These are phyloP conservation scores for Myxozyma kluyveri DNA, from an alignment of 805 yeast species.

Conservation along the genomic window DNA sequence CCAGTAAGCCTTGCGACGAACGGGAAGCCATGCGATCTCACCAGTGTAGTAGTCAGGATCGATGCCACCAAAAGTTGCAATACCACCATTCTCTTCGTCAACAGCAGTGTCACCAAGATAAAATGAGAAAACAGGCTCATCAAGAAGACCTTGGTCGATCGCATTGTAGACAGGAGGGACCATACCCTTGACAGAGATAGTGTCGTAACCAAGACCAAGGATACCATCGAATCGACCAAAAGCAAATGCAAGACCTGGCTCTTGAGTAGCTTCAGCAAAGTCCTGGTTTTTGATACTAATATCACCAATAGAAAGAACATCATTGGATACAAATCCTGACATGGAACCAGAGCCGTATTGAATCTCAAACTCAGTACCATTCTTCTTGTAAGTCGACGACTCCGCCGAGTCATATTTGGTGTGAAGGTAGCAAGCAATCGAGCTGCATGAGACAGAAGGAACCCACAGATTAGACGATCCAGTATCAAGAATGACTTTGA, in stretches of 20 bases:
- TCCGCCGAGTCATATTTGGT: conserved; percentile 77
- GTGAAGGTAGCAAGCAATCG: conserved; percentile 93
- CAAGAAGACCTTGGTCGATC: conserved; percentile 72
- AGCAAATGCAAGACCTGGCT: conserved; percentile 97
- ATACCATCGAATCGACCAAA: conserved; percentile 98
- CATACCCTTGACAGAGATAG: conserved; percentile 81
- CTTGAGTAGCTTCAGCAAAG: conserved; percentile 94
- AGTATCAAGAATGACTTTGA: conserved; percentile 92
- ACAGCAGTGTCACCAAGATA: conserved; percentile 74
- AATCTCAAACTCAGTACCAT: conserved; percentile 82
- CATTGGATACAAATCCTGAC: conserved; percentile 89
- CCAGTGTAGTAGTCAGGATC: conserved; percentile 75
- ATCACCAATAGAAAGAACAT: conserved; percentile 74
- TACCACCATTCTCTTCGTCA: conserved; percentile 67
- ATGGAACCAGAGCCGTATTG: conserved; percentile 92
- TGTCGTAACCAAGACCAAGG: conserved; percentile 86
- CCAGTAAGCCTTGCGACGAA: conserved; percentile 99
- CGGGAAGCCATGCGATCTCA: conserved; percentile 90
- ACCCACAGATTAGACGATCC: conserved; percentile 98
- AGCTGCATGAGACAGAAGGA: conserved; percentile 81
- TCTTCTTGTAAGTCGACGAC: conserved; percentile 76
- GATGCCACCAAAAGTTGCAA: conserved; percentile 92
- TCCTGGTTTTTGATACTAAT: conserved; percentile 81
- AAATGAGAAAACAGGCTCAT: conserved; percentile 81
- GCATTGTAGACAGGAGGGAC: conserved; percentile 95